phyloP scores from a whole-genome alignment of 441 rosid species.

The Eutrema salsugineum region DNA sequence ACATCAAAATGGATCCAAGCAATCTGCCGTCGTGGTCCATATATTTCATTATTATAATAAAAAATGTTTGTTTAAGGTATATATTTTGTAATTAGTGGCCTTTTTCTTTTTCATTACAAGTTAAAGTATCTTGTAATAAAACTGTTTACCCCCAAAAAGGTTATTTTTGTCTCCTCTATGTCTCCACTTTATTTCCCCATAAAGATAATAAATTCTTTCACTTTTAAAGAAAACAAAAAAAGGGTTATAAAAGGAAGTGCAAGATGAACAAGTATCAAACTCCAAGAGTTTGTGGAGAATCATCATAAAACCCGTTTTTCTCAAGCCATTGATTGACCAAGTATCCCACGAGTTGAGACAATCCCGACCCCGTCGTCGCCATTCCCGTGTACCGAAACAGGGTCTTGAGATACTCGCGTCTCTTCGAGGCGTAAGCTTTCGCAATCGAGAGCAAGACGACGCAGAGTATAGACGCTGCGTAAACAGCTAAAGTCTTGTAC shows the following conservation, averaged over 20 bases:
- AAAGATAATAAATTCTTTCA: neutral
- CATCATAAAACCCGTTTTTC: slow-evolving; percentile 36
- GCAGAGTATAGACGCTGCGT: slow-evolving; percentile 59
- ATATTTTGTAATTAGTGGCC: too few relatives aligned
- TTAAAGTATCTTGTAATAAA: neutral
- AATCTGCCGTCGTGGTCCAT: too few relatives aligned
- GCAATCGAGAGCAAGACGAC: slow-evolving; percentile 61
- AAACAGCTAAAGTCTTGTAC: slow-evolving; percentile 58
- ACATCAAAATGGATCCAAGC: too few relatives aligned
- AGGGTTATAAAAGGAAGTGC: neutral
- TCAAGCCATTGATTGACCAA: slow-evolving; percentile 44
- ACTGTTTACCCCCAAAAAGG: neutral
- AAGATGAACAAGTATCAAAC: neutral
- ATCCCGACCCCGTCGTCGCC: slow-evolving; percentile 51
- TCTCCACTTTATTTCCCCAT: neutral
- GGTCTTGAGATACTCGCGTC: slow-evolving; percentile 44
- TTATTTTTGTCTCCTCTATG: neutral
- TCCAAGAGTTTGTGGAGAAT: slow-evolving; percentile 1
- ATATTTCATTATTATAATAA: too few relatives aligned
- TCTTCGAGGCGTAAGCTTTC: slow-evolving; percentile 53
- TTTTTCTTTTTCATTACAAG: too few relatives aligned
- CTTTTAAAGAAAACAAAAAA: neutral
- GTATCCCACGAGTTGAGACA: slow-evolving; percentile 50
- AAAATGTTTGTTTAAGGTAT: too few relatives aligned
- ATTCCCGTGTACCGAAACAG: slow-evolving; percentile 36